Percentiles rank a stretch among this genome's conserved stretches.
Conservation (phyloP, 176 grass and related monocot genomes). For the Hsuehochloa calcarea region DNA sequence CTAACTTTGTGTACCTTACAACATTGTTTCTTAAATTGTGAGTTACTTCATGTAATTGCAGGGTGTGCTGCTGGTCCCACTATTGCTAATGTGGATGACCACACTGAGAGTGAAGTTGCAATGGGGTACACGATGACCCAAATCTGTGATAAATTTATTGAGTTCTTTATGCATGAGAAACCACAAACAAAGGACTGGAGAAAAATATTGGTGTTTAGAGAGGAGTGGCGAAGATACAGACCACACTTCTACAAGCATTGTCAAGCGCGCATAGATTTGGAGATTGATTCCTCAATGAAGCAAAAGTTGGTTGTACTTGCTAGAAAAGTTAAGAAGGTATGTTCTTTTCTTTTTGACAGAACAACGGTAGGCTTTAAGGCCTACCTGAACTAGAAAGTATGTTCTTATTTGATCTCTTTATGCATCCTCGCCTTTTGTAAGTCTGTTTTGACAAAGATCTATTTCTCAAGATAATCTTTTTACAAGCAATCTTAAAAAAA, state of each 20-base stretch:
- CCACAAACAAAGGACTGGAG: constrained; percentile 92
- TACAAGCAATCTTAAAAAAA: neutral
- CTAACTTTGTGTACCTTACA: neutral
- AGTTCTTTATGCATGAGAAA: constrained; percentile 77
- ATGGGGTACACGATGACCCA: constrained; percentile 86
- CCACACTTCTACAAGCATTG: constrained; percentile 59
- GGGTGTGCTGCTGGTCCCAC: constrained; percentile 30
- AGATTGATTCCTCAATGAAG: constrained; percentile 55
- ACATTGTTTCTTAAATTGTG: constrained; percentile 4
- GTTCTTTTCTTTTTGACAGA: neutral
- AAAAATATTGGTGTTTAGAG: constrained; percentile 84
- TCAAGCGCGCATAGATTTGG: constrained; percentile 44
- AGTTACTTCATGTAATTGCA: constrained; percentile 13
- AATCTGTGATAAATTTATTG: constrained; percentile 86
- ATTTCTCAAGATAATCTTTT: neutral
- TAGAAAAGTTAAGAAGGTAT: constrained; percentile 90
- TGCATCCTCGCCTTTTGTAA: constrained; percentile 12
- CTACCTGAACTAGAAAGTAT: constrained; percentile 26
- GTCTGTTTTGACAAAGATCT: neutral
- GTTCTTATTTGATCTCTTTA: constrained; percentile 26
- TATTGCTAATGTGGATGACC: constrained; percentile 38
- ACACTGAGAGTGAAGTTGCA: constrained; percentile 47
- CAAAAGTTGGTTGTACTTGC: constrained; percentile 77
- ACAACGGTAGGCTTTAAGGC: neutral
- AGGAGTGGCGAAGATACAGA: constrained; percentile 83